phyloP scores from a whole-genome alignment of 2,329 filamentous ascomycete genomes.

The Emergomyces pasteurianus region DNA sequence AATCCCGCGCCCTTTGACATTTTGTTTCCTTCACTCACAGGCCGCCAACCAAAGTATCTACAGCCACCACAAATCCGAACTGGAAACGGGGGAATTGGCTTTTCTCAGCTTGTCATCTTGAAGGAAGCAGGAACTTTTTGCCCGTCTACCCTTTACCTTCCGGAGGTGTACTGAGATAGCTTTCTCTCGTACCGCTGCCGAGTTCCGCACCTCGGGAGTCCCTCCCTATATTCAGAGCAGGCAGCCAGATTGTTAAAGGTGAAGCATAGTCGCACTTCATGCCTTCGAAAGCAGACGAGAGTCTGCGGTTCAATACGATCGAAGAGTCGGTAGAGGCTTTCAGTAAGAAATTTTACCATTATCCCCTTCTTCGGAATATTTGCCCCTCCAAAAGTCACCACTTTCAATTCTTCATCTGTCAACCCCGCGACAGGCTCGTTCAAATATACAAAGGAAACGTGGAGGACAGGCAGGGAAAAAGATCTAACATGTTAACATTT shows the following conservation, averaged over 20 bases:
- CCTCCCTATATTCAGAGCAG: neutral
- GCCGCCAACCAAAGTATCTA: neutral
- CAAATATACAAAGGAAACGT: neutral
- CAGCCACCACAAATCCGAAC: neutral
- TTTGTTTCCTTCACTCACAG: neutral
- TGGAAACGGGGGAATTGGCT: neutral
- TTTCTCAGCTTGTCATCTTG: neutral
- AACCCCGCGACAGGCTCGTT: neutral
- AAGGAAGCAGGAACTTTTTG: neutral
- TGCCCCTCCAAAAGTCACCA: neutral
- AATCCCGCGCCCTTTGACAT: neutral
- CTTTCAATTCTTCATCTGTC: neutral
- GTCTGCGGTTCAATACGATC: slow-evolving; percentile 29
- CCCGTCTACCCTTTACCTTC: neutral
- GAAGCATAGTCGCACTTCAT: slow-evolving; percentile 13
- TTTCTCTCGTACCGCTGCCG: neutral
- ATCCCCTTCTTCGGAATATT: neutral
- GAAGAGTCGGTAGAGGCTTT: slow-evolving; percentile 32
- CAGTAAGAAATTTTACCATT: slow-evolving; percentile 20
- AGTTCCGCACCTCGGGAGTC: neutral
- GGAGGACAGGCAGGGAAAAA: neutral
- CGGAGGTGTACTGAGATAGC: neutral
- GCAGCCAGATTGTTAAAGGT: neutral
- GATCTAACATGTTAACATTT: slow-evolving; percentile 11
- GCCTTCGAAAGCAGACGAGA: slow-evolving; percentile 23